These are phyloP conservation scores for Boletus rubropictus DNA, from an alignment of 768 basidiomycete species.

Conservation along the genomic window DNA sequence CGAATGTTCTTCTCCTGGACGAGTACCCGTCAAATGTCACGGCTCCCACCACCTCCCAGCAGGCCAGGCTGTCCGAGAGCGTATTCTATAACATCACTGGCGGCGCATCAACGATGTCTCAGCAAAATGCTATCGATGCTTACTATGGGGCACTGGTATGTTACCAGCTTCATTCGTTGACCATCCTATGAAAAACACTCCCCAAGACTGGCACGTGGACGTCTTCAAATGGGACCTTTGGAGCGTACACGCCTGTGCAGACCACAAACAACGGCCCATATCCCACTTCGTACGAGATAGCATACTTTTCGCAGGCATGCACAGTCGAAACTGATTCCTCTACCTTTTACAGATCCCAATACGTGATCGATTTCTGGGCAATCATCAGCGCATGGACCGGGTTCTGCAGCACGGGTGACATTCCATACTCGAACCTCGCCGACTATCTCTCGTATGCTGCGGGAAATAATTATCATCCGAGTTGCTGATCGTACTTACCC, in stretches of 20 bases:
- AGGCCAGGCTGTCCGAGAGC: constrained; percentile 13
- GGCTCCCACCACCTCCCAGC: constrained; percentile 8
- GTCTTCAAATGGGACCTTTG: constrained; percentile 5
- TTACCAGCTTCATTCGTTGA: not conserved
- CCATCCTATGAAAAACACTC: not conserved
- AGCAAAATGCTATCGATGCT: constrained; percentile 19
- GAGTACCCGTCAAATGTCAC: constrained; percentile 8
- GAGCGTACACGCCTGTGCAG: not conserved
- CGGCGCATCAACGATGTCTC: constrained; percentile 15
- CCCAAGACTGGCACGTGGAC: constrained; percentile 15
- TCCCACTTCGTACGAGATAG: constrained; percentile 4
- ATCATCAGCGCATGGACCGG: constrained; percentile 24
- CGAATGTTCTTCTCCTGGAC: constrained; percentile 15
- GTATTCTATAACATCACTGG: constrained; percentile 20
- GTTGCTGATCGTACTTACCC: constrained; percentile 1
- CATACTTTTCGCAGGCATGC: not conserved
- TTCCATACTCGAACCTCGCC: constrained; percentile 21
- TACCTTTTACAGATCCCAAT: constrained; percentile 7
- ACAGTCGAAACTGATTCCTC: not conserved
- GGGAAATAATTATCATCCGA: constrained; percentile 11
- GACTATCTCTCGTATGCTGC: constrained; percentile 22
- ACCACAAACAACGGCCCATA: constrained; percentile 18
- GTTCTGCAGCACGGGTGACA: constrained; percentile 15
- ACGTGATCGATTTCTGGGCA: constrained; percentile 20
- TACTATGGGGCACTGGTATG: constrained; percentile 19